Conservation (phyloP, 176 grass and related monocot genomes). For the Oropetium thomaeum region DNA sequence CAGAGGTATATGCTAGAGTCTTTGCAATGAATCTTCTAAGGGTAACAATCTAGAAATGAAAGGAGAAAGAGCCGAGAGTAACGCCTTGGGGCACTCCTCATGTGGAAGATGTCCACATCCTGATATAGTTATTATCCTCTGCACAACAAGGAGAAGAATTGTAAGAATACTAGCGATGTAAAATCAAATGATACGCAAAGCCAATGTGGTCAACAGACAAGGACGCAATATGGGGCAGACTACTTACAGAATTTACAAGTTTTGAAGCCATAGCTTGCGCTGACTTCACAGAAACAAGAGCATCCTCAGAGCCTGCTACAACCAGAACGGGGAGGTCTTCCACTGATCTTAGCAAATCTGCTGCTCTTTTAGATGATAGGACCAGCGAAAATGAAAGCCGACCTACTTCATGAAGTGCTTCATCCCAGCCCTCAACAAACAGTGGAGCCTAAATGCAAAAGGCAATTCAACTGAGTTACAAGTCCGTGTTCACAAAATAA, state of each 20-base stretch:
- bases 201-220: background rate
- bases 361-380: conserved; percentile 62
- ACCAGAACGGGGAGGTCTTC: conserved; percentile 81
- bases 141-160: conserved; percentile 25
- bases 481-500: conserved; percentile 8
- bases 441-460: conserved; percentile 65
- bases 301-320: conserved; percentile 82
- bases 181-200: background rate
- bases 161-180: background rate
- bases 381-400: conserved; percentile 90
- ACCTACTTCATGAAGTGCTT: conserved; percentile 95
- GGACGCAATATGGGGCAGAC: background rate
- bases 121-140: conserved; percentile 89
- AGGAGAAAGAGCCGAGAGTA: conserved; percentile 79
- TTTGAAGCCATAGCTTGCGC: conserved; percentile 82
- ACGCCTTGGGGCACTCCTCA: conserved; percentile 90
- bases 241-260: conserved; percentile 86
- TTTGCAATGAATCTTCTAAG: conserved; percentile 58
- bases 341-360: conserved; percentile 72
- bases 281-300: conserved; percentile 77
- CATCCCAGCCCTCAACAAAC: conserved; percentile 95
- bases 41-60: conserved; percentile 83
- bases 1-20: conserved; percentile 44
- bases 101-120: conserved; percentile 92
- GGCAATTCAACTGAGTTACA: background rate